These are phyloP conservation scores for Solanum boliviense DNA, from an alignment of 257 asterid species.

Conservation along the genomic window DNA sequence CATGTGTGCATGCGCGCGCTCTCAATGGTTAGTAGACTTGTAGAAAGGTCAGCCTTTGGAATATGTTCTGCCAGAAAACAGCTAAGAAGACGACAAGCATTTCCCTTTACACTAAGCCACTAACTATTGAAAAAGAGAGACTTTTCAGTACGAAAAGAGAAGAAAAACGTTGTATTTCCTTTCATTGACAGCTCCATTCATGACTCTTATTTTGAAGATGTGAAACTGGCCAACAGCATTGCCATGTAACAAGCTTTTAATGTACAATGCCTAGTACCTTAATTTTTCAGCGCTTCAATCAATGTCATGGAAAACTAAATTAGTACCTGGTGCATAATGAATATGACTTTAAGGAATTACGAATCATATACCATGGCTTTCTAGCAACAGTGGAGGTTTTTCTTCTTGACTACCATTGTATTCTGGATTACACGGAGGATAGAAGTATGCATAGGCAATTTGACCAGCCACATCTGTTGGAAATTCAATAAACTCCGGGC, in stretches of 20 bases:
- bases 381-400: slow-evolving; percentile 82
- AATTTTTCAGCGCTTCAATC: not conserved
- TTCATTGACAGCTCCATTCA: not conserved
- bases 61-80: not conserved
- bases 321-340: not conserved
- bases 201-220: not conserved
- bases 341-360: not conserved
- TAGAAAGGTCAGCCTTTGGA: not conserved
- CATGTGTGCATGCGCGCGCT: not conserved
- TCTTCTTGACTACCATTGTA: slow-evolving; percentile 58
- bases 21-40: not conserved
- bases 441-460: slow-evolving; percentile 83
- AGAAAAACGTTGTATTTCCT: not conserved
- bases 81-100: not conserved
- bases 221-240: not conserved
- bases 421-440: slow-evolving; percentile 80
- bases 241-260: not conserved
- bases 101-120: not conserved
- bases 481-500: slow-evolving; percentile 75
- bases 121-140: not conserved
- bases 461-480: slow-evolving; percentile 84
- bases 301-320: not conserved
- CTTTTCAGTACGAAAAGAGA: not conserved
- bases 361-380: slow-evolving; percentile 65
- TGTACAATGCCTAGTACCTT: not conserved